These are phyloP conservation scores for Climacium dendroides DNA, from an alignment of 225 moss, liverwort and hornwort genomes.

Conservation along the genomic window DNA sequence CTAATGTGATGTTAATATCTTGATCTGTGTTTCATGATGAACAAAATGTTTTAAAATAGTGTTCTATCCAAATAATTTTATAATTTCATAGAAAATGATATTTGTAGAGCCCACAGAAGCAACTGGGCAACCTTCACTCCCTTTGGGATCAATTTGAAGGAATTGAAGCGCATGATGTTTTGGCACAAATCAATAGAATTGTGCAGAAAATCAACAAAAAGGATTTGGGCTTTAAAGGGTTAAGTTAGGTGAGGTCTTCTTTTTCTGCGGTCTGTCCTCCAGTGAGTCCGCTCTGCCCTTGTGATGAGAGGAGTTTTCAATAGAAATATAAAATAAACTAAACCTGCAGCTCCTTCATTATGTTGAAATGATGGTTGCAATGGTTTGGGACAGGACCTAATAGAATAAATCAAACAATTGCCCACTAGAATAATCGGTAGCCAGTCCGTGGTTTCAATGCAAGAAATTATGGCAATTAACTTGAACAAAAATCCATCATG, in stretches of 20 bases:
- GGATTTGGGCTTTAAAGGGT: not conserved
- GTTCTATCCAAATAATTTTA: no score
- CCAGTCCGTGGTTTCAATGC: not conserved
- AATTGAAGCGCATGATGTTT: not conserved
- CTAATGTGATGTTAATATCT: not conserved
- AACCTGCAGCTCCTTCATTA: not conserved
- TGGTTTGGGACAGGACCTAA: not conserved
- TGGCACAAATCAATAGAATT: not conserved
- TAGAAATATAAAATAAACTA: not conserved
- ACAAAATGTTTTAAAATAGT: no score
- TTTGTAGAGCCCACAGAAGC: no score
- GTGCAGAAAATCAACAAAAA: not conserved
- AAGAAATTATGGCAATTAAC: not conserved
- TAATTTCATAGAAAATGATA: not conserved
- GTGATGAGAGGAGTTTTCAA: not conserved
- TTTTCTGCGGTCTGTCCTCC: not conserved
- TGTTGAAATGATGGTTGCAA: not conserved
- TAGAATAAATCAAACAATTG: not conserved
- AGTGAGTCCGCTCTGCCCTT: not conserved
- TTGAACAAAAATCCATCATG: not conserved
- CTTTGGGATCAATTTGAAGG: not conserved
- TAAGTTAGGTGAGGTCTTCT: no score
- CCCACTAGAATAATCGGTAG: not conserved
- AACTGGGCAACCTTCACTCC: no score
- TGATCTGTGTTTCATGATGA: rapidly evolving